phyloP scores from a whole-genome alignment of 306 rosid genomes.

The Dryas alaskensis region DNA sequence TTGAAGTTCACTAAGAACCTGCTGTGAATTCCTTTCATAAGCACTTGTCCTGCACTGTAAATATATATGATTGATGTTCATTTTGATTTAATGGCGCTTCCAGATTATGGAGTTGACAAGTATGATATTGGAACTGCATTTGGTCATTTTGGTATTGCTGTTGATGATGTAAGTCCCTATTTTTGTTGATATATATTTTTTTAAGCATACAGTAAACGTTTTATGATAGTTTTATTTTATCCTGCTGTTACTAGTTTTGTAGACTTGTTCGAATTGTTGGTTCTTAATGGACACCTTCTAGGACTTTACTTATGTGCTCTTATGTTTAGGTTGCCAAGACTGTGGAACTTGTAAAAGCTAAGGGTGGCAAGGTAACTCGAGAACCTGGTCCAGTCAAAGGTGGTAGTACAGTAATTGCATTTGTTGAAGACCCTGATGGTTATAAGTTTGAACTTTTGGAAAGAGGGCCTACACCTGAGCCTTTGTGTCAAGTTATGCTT shows the following conservation, averaged over 20 bases:
- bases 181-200: conserved; percentile 21
- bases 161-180: conserved; percentile 81
- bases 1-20: background rate
- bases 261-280: conserved; percentile 19
- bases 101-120: conserved; percentile 82
- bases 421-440: conserved; percentile 95
- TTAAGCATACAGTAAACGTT: conserved; percentile 13
- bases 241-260: conserved; percentile 9
- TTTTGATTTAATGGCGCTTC: conserved; percentile 31
- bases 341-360: conserved; percentile 80
- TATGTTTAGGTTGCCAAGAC: conserved; percentile 67
- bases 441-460: conserved; percentile 81
- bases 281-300: conserved; percentile 17
- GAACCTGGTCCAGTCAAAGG: conserved; percentile 86
- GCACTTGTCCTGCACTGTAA: background rate
- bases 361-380: conserved; percentile 81
- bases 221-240: background rate
- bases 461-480: conserved; percentile 85
- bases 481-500: conserved; percentile 95
- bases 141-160: conserved; percentile 86
- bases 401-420: conserved; percentile 59
- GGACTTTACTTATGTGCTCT: conserved; percentile 16
- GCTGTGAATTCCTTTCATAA: conserved; percentile 1
- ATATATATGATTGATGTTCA: conserved; percentile 19
- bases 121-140: conserved; percentile 79